Evolutionary conservation across 2,329 filamentous ascomycete genomes (phyloP).

Genomic region (Hirsutella minnesotensis): DNA sequence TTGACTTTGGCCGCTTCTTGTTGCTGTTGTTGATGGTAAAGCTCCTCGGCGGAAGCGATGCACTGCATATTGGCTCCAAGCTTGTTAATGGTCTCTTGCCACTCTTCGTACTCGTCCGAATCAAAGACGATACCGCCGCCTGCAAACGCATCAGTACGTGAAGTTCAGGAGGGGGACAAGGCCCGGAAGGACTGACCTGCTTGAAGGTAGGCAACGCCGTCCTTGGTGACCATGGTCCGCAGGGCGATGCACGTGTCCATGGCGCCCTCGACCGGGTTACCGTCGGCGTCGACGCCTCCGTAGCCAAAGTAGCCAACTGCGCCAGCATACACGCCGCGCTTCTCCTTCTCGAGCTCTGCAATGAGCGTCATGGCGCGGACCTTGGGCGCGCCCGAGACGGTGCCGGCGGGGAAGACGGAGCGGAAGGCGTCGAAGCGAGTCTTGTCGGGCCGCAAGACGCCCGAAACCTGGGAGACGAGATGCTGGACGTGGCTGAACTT

Average conservation of each 20-base stretch:
- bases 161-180: neutral
- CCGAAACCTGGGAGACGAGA: slow-evolving; percentile 89
- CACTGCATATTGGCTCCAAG: slow-evolving; percentile 80
- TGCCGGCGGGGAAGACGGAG: slow-evolving; percentile 93
- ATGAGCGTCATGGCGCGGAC: slow-evolving; percentile 96
- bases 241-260: slow-evolving; percentile 82
- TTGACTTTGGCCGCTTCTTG: no score
- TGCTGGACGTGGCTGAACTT: slow-evolving; percentile 97
- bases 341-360: slow-evolving; percentile 85
- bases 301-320: slow-evolving; percentile 97
- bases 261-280: slow-evolving; percentile 58
- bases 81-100: slow-evolving; percentile 94
- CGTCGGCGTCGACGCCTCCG: slow-evolving; percentile 53
- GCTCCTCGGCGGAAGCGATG: slow-evolving; percentile 70
- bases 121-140: slow-evolving; percentile 90
- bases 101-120: slow-evolving; percentile 83
- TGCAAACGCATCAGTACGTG: slow-evolving; percentile 11
- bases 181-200: slow-evolving; percentile 34
- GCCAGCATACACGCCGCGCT: slow-evolving; percentile 88
- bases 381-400: slow-evolving; percentile 90
- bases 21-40: slow-evolving; percentile 29
- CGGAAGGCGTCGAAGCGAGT: slow-evolving; percentile 92
- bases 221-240: slow-evolving; percentile 89
- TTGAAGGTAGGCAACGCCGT: slow-evolving; percentile 84
- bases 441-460: slow-evolving; percentile 70